phyloP scores from a whole-genome alignment of 108 stramenopile species.

The Stephanodiscus triporus region DNA sequence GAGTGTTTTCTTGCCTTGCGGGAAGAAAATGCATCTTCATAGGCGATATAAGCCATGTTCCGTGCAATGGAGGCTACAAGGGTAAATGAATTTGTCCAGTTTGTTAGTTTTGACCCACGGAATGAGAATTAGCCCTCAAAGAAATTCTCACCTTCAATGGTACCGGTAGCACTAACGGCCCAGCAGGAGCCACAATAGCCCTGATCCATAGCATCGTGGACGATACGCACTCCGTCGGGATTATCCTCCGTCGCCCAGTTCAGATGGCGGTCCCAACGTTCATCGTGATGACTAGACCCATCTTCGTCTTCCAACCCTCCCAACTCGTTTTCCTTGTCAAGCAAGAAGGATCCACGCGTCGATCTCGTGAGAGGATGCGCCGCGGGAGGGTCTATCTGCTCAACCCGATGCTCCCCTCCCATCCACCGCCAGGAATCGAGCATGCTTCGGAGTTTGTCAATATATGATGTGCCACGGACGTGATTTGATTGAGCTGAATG shows the following conservation, averaged over 20 bases:
- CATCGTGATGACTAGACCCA: background rate
- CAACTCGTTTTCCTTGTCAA: constrained; percentile 28
- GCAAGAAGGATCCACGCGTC: constrained; percentile 26
- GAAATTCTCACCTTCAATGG: constrained; percentile 4
- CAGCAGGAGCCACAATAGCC: constrained; percentile 94
- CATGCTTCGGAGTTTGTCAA: constrained; percentile 6
- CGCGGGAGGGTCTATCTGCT: too few species aligned
- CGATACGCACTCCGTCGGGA: constrained; percentile 80
- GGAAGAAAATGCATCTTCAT: constrained; percentile 30
- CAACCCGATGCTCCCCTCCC: constrained; percentile 19
- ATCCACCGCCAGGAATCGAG: constrained; percentile 41
- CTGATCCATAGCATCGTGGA: constrained; percentile 73
- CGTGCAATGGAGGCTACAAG: constrained; percentile 85
- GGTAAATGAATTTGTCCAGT: too few species aligned
- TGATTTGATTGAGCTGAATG: constrained; percentile 6
- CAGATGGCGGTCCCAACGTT: constrained; percentile 33
- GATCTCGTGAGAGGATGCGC: too few species aligned
- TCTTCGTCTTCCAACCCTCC: constrained; percentile 25
- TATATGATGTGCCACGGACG: background rate
- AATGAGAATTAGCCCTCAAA: too few species aligned
- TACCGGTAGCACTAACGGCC: constrained; percentile 96
- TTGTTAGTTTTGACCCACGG: too few species aligned
- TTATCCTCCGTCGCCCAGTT: constrained; percentile 79
- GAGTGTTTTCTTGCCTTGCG: background rate
- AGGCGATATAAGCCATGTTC: constrained; percentile 54